A percentile compares a stretch with the other conserved stretches of the same genome.
phyloP scores from a whole-genome alignment of 495 filamentous ascomycete species.

The Pseudomonodictys pantanalensis region DNA sequence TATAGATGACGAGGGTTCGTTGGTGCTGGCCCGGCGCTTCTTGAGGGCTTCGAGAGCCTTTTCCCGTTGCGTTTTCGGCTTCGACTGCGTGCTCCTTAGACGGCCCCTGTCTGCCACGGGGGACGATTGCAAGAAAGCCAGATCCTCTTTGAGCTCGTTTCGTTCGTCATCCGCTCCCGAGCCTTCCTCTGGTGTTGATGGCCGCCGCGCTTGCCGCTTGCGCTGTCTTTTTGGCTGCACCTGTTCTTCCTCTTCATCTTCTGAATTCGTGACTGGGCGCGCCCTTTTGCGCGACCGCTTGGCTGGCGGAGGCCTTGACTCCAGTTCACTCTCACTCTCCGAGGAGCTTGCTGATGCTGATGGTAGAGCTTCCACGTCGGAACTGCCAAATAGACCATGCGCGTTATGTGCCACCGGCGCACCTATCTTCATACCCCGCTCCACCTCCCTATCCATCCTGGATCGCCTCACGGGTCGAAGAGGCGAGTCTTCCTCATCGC shows the following conservation, averaged over 20 bases:
- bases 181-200: background rate
- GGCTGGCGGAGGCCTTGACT: background rate
- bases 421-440: constrained; percentile 6
- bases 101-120: constrained; percentile 18
- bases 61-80: constrained; percentile 24
- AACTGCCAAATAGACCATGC: constrained; percentile 5
- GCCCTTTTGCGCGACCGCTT: background rate
- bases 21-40: constrained; percentile 28
- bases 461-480: constrained; percentile 12
- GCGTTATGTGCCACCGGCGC: constrained; percentile 1
- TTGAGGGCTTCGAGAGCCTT: constrained; percentile 39
- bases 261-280: background rate
- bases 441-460: constrained; percentile 1
- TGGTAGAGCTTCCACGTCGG: background rate
- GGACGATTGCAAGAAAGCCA: constrained; percentile 38
- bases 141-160: constrained; percentile 41
- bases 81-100: constrained; percentile 14
- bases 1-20: constrained; percentile 11
- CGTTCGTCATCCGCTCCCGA: background rate
- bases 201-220: background rate
- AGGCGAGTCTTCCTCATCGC: constrained; percentile 7
- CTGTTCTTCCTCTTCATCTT: background rate
- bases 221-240: background rate
- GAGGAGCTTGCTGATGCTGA: background rate
- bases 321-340: background rate